These are phyloP conservation scores for Fusarium decemcellulare DNA, from an alignment of 2,329 filamentous ascomycete species.

Conservation along the genomic window DNA sequence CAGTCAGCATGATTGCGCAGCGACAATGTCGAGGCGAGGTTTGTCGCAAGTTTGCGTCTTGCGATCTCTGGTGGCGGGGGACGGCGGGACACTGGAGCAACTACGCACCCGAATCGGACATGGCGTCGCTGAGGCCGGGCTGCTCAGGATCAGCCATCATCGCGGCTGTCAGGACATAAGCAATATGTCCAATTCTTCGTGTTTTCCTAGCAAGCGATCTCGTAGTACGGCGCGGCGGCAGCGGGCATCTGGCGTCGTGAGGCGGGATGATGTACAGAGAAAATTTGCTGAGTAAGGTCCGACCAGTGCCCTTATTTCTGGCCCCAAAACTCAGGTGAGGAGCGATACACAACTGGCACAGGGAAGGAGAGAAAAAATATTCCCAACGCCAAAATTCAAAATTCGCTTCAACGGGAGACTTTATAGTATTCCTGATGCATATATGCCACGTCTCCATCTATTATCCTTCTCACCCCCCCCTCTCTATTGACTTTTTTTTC, in stretches of 20 bases:
- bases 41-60: slow-evolving; percentile 18
- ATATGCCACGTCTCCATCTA: background rate
- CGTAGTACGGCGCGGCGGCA: slow-evolving; percentile 39
- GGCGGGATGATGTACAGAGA: slow-evolving; percentile 53
- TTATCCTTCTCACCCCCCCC: background rate
- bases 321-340: slow-evolving; percentile 54
- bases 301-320: slow-evolving; percentile 57
- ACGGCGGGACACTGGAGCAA: slow-evolving; percentile 21
- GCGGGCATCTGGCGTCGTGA: slow-evolving; percentile 38
- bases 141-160: slow-evolving; percentile 60
- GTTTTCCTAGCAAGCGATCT: slow-evolving; percentile 34
- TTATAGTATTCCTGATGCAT: background rate
- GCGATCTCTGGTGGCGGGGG: slow-evolving; percentile 20
- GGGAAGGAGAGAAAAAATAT: slow-evolving; percentile 39
- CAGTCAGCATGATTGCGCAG: slow-evolving; percentile 43
- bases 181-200: slow-evolving; percentile 38
- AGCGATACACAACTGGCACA: slow-evolving; percentile 58
- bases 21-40: slow-evolving; percentile 20
- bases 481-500: background rate
- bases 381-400: slow-evolving; percentile 39
- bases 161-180: slow-evolving; percentile 49
- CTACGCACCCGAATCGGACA: slow-evolving; percentile 54
- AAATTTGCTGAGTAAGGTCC: slow-evolving; percentile 60
- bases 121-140: slow-evolving; percentile 52
- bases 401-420: background rate